phyloP scores from a whole-genome alignment of 768 basidiomycete genomes.

The Hypholoma fasciculare region DNA sequence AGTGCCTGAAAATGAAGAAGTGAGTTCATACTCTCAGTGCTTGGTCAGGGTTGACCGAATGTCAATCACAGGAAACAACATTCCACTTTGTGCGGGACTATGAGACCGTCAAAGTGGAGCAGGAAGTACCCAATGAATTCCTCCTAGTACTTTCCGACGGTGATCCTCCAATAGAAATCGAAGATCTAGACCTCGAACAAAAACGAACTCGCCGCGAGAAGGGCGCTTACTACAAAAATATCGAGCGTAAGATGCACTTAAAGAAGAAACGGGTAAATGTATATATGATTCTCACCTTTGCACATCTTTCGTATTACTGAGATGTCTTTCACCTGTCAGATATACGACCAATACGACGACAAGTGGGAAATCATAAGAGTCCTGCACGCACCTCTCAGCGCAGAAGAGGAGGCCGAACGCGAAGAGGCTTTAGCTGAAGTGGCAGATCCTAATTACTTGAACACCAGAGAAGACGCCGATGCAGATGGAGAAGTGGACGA shows the following conservation, averaged over 20 bases:
- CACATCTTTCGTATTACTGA: not conserved
- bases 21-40: conserved; percentile 21
- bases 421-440: conserved; percentile 79
- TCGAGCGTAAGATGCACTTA: conserved; percentile 84
- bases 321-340: conserved; percentile 32
- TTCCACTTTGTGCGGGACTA: conserved; percentile 85
- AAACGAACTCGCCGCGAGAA: conserved; percentile 36
- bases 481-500: conserved; percentile 62
- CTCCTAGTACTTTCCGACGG: conserved; percentile 73
- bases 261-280: conserved; percentile 86
- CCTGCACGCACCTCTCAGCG: conserved; percentile 67
- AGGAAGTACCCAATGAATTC: conserved; percentile 85
- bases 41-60: not conserved
- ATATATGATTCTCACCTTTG: conserved; percentile 23
- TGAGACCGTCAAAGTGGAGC: conserved; percentile 84
- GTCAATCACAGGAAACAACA: conserved; percentile 52
- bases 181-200: conserved; percentile 33
- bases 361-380: conserved; percentile 84
- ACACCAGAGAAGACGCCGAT: conserved; percentile 56
- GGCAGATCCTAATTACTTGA: conserved; percentile 63
- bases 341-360: conserved; percentile 70
- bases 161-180: conserved; percentile 29
- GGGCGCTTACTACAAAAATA: conserved; percentile 88
- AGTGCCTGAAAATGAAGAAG: conserved; percentile 56
- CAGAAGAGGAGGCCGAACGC: conserved; percentile 78